Percentiles rank a stretch among this genome's conserved stretches.
phyloP scores from a whole-genome alignment of 345 rosid species.

The Eutrema yunnanense region DNA sequence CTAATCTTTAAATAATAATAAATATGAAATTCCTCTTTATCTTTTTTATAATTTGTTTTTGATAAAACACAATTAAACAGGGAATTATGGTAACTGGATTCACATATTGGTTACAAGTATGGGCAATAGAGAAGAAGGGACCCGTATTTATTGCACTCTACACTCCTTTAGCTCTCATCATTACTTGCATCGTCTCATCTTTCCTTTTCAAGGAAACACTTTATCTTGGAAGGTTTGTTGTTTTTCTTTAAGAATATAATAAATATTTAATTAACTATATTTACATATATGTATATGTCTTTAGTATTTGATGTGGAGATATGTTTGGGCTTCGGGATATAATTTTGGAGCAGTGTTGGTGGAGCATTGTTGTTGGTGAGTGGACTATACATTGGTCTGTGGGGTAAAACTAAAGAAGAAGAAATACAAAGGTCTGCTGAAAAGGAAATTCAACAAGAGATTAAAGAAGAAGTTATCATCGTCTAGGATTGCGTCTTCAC shows the following conservation, averaged over 20 bases:
- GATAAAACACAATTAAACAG: slow-evolving; percentile 29
- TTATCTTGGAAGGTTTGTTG: slow-evolving; percentile 61
- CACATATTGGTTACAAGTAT: slow-evolving; percentile 79
- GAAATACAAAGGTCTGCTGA: background rate
- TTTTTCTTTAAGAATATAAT: background rate
- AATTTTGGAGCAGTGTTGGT: slow-evolving; percentile 44
- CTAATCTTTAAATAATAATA: background rate
- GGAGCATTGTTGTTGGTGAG: slow-evolving; percentile 68
- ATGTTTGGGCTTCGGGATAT: background rate
- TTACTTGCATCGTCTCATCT: slow-evolving; percentile 62
- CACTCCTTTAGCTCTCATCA: slow-evolving; percentile 73
- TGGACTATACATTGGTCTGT: slow-evolving; percentile 70
- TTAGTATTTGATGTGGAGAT: background rate
- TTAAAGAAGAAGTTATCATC: slow-evolving; percentile 28
- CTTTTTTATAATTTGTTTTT: no score
- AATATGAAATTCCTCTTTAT: background rate
- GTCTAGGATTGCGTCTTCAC: slow-evolving; percentile 24
- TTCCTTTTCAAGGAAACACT: slow-evolving; percentile 65
- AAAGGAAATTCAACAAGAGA: slow-evolving; percentile 23
- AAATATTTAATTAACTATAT: background rate
- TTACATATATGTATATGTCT: background rate
- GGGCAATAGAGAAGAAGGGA: slow-evolving; percentile 84
- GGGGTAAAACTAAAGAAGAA: slow-evolving; percentile 77
- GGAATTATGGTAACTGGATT: slow-evolving; percentile 67
- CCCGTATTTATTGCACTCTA: slow-evolving; percentile 76